Conservation (phyloP, 2,329 filamentous ascomycete species). For the Cytospora chrysosperma region DNA sequence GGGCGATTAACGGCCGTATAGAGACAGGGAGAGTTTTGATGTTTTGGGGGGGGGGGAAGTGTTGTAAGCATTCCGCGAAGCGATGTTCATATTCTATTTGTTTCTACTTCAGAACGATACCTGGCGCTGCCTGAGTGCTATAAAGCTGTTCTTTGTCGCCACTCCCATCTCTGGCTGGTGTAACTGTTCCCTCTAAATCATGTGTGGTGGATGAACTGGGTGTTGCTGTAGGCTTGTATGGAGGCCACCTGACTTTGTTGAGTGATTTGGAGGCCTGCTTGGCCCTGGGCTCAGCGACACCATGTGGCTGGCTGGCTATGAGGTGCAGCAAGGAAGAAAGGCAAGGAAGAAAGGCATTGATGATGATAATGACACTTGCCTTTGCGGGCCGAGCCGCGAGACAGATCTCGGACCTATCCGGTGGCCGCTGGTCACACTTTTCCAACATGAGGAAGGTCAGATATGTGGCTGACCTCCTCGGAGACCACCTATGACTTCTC, state of each 20-base stretch:
- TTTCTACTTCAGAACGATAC: slow-evolving; percentile 18
- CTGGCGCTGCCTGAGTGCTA: slow-evolving; percentile 14
- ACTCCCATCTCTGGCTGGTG: neutral
- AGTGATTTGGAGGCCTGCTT: neutral
- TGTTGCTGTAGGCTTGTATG: neutral
- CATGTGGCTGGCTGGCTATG: neutral
- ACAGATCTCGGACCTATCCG: slow-evolving; percentile 7
- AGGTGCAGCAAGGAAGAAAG: neutral
- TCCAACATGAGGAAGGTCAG: neutral
- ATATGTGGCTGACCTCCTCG: neutral
- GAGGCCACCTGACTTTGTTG: neutral
- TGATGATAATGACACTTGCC: neutral
- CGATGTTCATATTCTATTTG: too few species aligned
- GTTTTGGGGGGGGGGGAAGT: too few species aligned
- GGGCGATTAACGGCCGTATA: slow-evolving; percentile 38
- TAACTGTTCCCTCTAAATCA: neutral
- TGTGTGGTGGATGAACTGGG: neutral
- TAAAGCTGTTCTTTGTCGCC: neutral
- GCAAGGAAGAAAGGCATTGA: neutral
- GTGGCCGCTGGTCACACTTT: neutral
- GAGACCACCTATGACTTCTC: too few species aligned
- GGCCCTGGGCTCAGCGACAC: neutral
- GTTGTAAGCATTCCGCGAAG: neutral
- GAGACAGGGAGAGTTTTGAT: too few species aligned
- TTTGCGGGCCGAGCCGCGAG: slow-evolving; percentile 4